Percentiles rank a stretch among this genome's conserved stretches.
These are phyloP conservation scores for Zizania palustris DNA, from an alignment of 202 grass and related monocot species.

Conservation along the genomic window DNA sequence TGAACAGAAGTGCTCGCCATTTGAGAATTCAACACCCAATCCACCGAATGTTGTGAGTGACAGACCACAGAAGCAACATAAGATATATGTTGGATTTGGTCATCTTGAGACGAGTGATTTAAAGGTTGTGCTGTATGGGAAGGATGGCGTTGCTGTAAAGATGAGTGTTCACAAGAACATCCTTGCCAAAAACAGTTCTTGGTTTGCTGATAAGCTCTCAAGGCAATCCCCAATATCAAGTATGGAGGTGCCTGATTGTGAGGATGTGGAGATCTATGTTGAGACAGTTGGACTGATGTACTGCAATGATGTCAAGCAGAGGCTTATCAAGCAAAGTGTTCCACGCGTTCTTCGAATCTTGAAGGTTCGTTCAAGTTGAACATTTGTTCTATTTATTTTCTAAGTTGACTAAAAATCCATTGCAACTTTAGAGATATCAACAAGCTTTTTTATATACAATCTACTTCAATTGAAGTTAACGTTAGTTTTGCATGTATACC, in stretches of 20 bases:
- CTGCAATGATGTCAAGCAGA: constrained; percentile 72
- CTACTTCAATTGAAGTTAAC: neutral
- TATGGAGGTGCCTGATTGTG: constrained; percentile 79
- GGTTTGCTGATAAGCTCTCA: constrained; percentile 73
- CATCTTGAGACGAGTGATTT: constrained; percentile 74
- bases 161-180: constrained; percentile 80
- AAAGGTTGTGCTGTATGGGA: constrained; percentile 81
- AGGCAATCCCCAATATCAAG: constrained; percentile 55
- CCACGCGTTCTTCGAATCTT: constrained; percentile 78
- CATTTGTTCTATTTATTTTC: neutral
- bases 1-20: constrained; percentile 41
- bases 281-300: constrained; percentile 96
- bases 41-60: constrained; percentile 51
- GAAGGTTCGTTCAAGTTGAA: constrained; percentile 58
- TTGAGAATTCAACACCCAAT: constrained; percentile 31
- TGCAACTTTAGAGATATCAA: neutral
- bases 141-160: constrained; percentile 77
- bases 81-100: constrained; percentile 91
- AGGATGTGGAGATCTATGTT: constrained; percentile 93
- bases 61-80: constrained; percentile 59
- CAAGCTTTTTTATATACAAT: constrained; percentile 1
- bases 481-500: constrained; percentile 10
- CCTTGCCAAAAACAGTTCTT: constrained; percentile 76
- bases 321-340: constrained; percentile 86
- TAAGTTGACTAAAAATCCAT: neutral